Evolutionary conservation across 2,329 filamentous ascomycete species (phyloP).

Genomic region (Furcasterigmium sp.): DNA sequence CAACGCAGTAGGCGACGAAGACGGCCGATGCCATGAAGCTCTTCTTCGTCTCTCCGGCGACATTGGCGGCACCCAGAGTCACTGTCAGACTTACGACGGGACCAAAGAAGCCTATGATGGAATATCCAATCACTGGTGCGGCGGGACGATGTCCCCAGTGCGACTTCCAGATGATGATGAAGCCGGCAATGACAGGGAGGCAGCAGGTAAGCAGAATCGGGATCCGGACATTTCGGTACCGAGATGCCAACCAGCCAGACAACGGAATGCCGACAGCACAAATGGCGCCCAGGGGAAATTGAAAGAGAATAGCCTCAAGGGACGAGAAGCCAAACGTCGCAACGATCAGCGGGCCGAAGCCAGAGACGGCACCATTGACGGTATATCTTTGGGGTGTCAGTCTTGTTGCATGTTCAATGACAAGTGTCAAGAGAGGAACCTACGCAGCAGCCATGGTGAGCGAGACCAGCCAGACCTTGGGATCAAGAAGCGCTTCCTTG

Average conservation of each 20-base stretch:
- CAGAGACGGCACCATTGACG: conserved; percentile 65
- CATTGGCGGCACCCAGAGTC: conserved; percentile 43
- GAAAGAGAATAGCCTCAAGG: conserved; percentile 63
- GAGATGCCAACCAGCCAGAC: conserved; percentile 58
- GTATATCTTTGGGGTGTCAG: conserved; percentile 69
- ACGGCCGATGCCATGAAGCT: conserved; percentile 41
- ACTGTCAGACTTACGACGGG: conserved; percentile 45
- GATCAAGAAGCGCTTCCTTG: conserved; percentile 38
- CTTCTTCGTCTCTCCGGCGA: conserved; percentile 46
- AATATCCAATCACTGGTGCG: conserved; percentile 53
- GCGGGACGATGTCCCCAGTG: conserved; percentile 59
- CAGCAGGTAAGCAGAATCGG: conserved; percentile 50
- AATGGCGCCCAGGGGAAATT: conserved; percentile 69
- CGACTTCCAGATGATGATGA: conserved; percentile 44
- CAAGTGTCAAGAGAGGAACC: neutral
- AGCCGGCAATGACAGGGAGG: conserved; percentile 31
- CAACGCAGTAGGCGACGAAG: conserved; percentile 46
- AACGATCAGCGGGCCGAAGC: conserved; percentile 68
- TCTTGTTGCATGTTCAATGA: neutral
- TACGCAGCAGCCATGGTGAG: conserved; percentile 47
- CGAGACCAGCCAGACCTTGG: conserved; percentile 46
- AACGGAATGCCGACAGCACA: conserved; percentile 61
- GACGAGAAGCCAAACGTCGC: conserved; percentile 40
- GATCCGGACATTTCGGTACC: conserved; percentile 58
- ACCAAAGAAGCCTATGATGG: conserved; percentile 42